phyloP scores from a whole-genome alignment of 169 alveolate species.

The Plasmodium falciparum region DNA sequence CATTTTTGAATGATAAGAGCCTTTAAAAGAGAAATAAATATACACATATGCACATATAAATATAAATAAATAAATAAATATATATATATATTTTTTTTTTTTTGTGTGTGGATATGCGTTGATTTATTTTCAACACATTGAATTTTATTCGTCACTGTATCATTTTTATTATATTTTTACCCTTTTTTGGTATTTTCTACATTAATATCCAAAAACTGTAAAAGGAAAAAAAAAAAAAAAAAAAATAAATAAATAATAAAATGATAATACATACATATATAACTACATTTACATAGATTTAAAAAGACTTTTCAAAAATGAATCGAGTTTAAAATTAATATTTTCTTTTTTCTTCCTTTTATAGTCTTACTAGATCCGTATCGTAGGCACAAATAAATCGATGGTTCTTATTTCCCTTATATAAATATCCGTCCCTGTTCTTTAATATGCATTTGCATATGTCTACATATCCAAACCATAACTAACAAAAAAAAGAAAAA shows the following conservation, averaged over 20 bases:
- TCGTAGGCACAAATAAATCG: constrained; percentile 39
- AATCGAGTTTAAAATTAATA: background rate
- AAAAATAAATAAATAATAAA: background rate
- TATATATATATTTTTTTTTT: background rate
- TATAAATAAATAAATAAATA: background rate
- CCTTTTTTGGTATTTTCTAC: background rate
- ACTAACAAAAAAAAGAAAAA: background rate
- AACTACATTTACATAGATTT: background rate
- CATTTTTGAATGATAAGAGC: constrained; percentile 42
- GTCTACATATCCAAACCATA: constrained; percentile 62
- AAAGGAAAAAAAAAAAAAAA: background rate
- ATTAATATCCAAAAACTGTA: constrained; percentile 3
- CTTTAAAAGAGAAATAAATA: constrained; percentile 1
- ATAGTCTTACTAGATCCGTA: constrained; percentile 35
- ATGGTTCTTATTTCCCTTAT: constrained; percentile 32
- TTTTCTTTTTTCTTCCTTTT: no score
- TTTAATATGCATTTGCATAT: constrained; percentile 40
- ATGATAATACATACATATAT: background rate
- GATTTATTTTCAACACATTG: no score
- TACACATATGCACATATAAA: background rate
- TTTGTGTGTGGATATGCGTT: no score
- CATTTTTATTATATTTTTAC: background rate
- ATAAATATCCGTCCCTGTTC: constrained; percentile 35
- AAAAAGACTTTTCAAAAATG: background rate
- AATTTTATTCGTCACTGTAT: no score